Conservation (phyloP, 495 filamentous ascomycete genomes). For the Parathielavia hyrcaniae region DNA sequence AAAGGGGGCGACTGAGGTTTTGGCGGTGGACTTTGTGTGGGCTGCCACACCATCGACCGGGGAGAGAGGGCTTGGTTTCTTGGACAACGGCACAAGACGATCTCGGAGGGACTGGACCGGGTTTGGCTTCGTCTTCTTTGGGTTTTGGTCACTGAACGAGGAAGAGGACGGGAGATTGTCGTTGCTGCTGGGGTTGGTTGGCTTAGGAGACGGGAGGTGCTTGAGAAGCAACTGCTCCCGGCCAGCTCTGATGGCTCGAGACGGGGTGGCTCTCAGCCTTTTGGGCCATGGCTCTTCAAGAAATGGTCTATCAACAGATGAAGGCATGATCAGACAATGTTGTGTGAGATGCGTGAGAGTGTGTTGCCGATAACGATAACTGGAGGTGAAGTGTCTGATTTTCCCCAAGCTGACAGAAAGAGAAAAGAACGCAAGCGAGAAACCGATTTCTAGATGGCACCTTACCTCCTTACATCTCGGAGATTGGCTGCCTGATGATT, state of each 20-base stretch:
- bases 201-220: constrained; percentile 11
- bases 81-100: constrained; percentile 10
- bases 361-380: background rate
- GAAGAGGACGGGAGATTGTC: constrained; percentile 9
- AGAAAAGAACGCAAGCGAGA: too few species aligned
- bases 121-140: background rate
- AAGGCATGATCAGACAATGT: background rate
- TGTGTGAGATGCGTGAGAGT: background rate
- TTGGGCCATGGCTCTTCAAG: constrained; percentile 8
- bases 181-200: constrained; percentile 14
- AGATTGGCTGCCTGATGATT: background rate
- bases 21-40: background rate
- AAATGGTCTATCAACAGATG: background rate
- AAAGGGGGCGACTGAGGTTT: constrained; percentile 15
- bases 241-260: background rate
- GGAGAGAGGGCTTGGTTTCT: background rate
- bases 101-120: constrained; percentile 9
- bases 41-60: background rate
- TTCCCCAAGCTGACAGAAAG: too few species aligned
- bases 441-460: background rate
- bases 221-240: background rate
- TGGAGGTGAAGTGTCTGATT: background rate
- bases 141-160: background rate
- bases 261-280: constrained; percentile 1
- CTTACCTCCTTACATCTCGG: too few species aligned